Percentiles rank a stretch among this genome's conserved stretches.
Conservation (phyloP, 352 stramenopile species). For the Lagenidium giganteum region DNA sequence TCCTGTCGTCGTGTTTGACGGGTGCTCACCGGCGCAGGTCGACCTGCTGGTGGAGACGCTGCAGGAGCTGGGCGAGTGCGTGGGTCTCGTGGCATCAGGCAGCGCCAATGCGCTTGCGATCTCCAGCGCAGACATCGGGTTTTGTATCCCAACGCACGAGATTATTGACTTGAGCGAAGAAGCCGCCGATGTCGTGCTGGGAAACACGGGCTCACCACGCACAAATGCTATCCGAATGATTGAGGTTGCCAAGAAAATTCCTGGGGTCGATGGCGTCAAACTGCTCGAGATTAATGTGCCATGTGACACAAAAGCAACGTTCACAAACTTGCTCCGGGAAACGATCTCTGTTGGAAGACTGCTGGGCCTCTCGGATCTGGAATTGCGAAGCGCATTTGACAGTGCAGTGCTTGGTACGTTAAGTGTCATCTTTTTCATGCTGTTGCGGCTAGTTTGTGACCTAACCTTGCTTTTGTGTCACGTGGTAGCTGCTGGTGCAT, state of each 20-base stretch:
- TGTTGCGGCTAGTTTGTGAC: no score
- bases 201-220: slow-evolving; percentile 20
- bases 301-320: slow-evolving; percentile 10
- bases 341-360: slow-evolving; percentile 16
- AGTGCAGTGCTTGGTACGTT: slow-evolving; percentile 11
- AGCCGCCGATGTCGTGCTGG: slow-evolving; percentile 24
- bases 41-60: slow-evolving; percentile 32
- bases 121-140: slow-evolving; percentile 24
- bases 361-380: slow-evolving; percentile 14
- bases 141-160: slow-evolving; percentile 22
- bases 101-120: slow-evolving; percentile 27
- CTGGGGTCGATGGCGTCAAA: not conserved
- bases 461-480: not conserved
- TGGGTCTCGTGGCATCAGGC: slow-evolving; percentile 24
- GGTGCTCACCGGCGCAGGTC: slow-evolving; percentile 22
- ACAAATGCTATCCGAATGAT: slow-evolving; percentile 29
- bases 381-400: slow-evolving; percentile 21
- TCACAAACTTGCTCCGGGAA: slow-evolving; percentile 21
- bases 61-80: slow-evolving; percentile 28
- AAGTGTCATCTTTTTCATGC: no score
- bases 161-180: slow-evolving; percentile 30
- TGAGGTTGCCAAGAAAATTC: slow-evolving; percentile 22
- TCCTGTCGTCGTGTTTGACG: slow-evolving; percentile 25
- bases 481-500: no score
- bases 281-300: not conserved